Percentiles rank a stretch among this genome's conserved stretches.
Conservation (phyloP, 139 green algal genomes). For the Edaphochlamys debaryana region DNA sequence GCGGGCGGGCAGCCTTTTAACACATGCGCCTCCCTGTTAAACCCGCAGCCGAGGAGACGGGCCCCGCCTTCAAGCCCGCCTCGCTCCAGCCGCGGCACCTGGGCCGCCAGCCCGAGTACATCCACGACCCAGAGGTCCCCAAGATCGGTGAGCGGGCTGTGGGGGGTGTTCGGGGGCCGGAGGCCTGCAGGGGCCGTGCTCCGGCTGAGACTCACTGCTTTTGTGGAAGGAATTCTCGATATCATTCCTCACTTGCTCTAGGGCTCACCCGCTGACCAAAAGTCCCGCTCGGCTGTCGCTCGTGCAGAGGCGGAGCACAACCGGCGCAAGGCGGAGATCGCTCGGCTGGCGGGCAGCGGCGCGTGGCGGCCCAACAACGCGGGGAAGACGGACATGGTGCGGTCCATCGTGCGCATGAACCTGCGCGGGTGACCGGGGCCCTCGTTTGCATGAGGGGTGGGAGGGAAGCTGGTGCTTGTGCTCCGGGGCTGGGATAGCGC, state of each 20-base stretch:
- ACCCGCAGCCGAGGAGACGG: neutral
- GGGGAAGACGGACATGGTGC: slow-evolving; percentile 55
- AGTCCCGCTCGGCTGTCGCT: no score
- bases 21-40: neutral
- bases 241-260: no score
- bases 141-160: slow-evolving; percentile 35
- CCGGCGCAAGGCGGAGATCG: slow-evolving; percentile 34
- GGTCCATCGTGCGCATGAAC: slow-evolving; percentile 58
- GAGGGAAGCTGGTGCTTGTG: no score
- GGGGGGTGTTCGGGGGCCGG: neutral
- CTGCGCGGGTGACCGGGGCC: no score
- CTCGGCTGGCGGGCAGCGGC: slow-evolving; percentile 39
- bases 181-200: neutral
- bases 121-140: slow-evolving; percentile 53
- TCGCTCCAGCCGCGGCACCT: slow-evolving; percentile 41
- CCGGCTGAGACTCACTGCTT: no score
- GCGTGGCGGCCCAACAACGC: slow-evolving; percentile 51
- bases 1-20: no score
- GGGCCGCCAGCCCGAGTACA: slow-evolving; percentile 48
- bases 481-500: no score
- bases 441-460: no score
- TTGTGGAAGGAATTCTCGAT: no score
- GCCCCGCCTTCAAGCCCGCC: slow-evolving; percentile 45
- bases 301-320: slow-evolving; percentile 29
- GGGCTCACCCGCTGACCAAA: no score